Evolutionary conservation across 129 eudicot species (phyloP).

Genomic region (Flaveria sonorensis): DNA sequence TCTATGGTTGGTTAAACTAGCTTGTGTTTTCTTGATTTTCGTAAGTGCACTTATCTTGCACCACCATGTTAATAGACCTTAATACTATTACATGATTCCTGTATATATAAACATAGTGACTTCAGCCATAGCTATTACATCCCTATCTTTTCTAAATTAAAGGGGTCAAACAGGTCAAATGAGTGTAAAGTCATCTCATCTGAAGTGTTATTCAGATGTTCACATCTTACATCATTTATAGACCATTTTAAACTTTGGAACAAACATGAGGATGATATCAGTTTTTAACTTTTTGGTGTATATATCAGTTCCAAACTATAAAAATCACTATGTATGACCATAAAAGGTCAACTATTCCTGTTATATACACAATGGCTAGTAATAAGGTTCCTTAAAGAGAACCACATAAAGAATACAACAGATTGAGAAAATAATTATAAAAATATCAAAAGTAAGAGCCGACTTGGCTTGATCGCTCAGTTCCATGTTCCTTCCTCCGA

Average conservation of each 20-base stretch:
- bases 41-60: neutral
- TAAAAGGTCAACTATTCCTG: conserved; percentile 7
- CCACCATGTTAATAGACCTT: conserved; percentile 10
- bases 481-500: conserved; percentile 87
- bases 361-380: conserved; percentile 29
- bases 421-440: conserved; percentile 50
- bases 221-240: neutral
- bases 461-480: conserved; percentile 77
- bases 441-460: conserved; percentile 82
- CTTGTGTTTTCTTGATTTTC: conserved; percentile 2
- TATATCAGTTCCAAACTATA: conserved; percentile 31
- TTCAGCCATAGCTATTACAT: conserved; percentile 13
- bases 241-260: conserved; percentile 12
- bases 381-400: conserved; percentile 68
- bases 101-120: conserved; percentile 26
- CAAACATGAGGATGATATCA: conserved; percentile 1
- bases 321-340: conserved; percentile 20
- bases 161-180: neutral
- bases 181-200: neutral
- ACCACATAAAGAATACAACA: conserved; percentile 63
- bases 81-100: conserved; percentile 7
- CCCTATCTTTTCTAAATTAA: neutral
- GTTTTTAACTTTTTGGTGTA: conserved; percentile 11
- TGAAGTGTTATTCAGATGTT: neutral
- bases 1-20: conserved; percentile 26